Base-by-base conservation (phyloP, 345 rosid species). In the Fremontodendron californicum region DNA sequence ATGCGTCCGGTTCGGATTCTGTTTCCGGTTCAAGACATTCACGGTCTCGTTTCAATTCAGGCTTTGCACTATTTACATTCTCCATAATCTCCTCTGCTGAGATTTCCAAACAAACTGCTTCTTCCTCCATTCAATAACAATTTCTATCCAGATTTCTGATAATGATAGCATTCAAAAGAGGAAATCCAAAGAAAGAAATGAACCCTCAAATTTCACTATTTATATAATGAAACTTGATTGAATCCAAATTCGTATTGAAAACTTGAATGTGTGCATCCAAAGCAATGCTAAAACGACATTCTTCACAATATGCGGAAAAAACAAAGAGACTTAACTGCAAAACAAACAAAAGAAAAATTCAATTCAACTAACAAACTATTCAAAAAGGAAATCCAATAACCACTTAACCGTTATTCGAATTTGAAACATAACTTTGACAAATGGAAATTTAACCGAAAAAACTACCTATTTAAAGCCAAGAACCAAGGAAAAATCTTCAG, bases 41-140 rank as follows among this genome's bases (percentile, higher is more conserved):
- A 65, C 71, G 81, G 31, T 89, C 92, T 31, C 87, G 80, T 77
- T 85, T 88, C 90, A 81, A 78, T 77, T 88, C 92, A 61, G 27
- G 52, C 78, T 60, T 76, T 45, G 81, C 74, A 63, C 85, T 35
- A 54, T 76, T 77, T 58, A 69, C 85, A 55, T 75, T 74, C 42
- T 63, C 79, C 78, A 78, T 21, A 12, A 52, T 51, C 75, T 46
- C 83, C 72, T 81, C 88, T 23, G 76, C 25, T 49, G 61, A 66
- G 40, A 79, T 75, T 71, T 87, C 86, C 80, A 76, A 43, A 81
- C 88, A 82, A 85, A 82, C 87, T 25, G 85, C 83, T 65, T 52
- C 86, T 79, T 87, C 94, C 84, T 83, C 97, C 93, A 93, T 89
- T 51, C 75, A 65, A 64, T n/a, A 68, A 65, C 23, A 23, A 46